phyloP scores from a whole-genome alignment of 78 protist genomes.

The Cavenderia fasciculata region DNA sequence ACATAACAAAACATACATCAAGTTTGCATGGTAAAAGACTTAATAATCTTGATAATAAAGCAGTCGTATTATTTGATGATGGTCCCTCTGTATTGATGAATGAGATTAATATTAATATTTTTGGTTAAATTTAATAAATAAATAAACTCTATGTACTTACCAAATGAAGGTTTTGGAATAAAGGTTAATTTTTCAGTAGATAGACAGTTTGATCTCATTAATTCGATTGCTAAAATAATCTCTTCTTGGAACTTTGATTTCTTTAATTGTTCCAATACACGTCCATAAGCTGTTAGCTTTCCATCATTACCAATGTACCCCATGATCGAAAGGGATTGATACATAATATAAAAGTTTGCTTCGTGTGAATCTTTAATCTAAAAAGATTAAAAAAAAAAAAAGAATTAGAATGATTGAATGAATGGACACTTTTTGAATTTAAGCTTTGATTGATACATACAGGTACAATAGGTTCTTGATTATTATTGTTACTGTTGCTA shows the following conservation, averaged over 20 bases:
- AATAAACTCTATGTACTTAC: neutral
- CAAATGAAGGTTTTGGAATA: slow-evolving; percentile 58
- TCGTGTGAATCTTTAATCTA: slow-evolving; percentile 46
- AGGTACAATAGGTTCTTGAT: neutral
- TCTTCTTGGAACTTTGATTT: slow-evolving; percentile 28
- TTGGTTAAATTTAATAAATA: neutral
- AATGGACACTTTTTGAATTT: neutral
- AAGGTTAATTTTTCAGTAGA: slow-evolving; percentile 34
- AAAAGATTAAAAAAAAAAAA: neutral
- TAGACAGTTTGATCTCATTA: slow-evolving; percentile 25
- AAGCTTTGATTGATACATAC: neutral
- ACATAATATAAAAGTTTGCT: slow-evolving; percentile 15
- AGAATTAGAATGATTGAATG: neutral
- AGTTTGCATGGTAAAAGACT: slow-evolving; percentile 54
- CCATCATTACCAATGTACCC: slow-evolving; percentile 17
- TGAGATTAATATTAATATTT: neutral
- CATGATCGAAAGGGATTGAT: slow-evolving; percentile 36
- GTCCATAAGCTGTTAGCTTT: neutral
- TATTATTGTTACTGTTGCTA: neutral
- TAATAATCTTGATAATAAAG: slow-evolving; percentile 34
- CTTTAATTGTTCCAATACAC: neutral
- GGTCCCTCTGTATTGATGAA: slow-evolving; percentile 5
- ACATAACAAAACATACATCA: slow-evolving; percentile 18
- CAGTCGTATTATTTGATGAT: slow-evolving; percentile 2
- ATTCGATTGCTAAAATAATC: slow-evolving; percentile 30